phyloP scores from a whole-genome alignment of 2,329 filamentous ascomycete genomes.

The Colletotrichum godetiae region DNA sequence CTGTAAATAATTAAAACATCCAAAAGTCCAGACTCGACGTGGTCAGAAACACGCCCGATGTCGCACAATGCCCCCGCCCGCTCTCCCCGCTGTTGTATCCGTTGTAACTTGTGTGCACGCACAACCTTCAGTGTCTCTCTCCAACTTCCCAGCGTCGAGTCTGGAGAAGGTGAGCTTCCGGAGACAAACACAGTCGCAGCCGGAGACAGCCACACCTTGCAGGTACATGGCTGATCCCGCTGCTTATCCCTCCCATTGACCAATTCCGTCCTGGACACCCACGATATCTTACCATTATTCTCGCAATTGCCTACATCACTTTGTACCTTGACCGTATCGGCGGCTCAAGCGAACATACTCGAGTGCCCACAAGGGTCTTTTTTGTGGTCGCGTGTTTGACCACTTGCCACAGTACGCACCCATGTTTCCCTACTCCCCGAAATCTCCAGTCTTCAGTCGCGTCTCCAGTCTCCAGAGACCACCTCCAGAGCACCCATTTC shows the following conservation, averaged over 20 bases:
- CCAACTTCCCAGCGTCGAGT: background rate
- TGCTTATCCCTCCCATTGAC: background rate
- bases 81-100: background rate
- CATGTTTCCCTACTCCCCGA: background rate
- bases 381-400: background rate
- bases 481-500: constrained; percentile 26
- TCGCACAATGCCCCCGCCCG: background rate
- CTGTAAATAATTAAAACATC: background rate
- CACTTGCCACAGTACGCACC: background rate
- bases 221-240: constrained; percentile 19
- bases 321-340: constrained; percentile 24
- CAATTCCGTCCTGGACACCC: background rate
- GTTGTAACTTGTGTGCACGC: background rate
- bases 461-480: constrained; percentile 17
- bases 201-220: constrained; percentile 27
- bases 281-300: background rate
- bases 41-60: background rate
- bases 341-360: constrained; percentile 15
- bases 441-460: constrained; percentile 11
- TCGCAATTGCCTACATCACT: background rate
- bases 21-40: background rate
- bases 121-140: background rate
- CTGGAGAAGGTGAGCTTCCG: background rate
- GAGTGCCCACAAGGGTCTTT: background rate
- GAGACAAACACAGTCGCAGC: constrained; percentile 20